Evolutionary conservation across 2,329 filamentous ascomycete species (phyloP), one percentile per base, ranked within the genome.

Genomic region (Phyllosticta ampelicida): DNA sequence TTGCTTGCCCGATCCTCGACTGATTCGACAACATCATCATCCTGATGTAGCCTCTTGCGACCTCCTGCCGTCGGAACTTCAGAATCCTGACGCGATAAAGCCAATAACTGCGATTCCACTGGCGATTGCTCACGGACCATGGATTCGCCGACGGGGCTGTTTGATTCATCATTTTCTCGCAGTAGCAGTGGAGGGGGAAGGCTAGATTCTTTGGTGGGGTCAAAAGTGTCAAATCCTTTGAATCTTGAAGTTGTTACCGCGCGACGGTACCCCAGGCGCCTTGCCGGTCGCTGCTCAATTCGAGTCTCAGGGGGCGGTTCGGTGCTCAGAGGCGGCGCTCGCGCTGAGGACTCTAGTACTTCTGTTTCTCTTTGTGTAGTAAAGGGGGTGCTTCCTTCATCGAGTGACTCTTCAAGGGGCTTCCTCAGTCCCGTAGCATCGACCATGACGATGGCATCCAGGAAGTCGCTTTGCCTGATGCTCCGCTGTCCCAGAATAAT

Each of bases 381-480:
- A 19, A 26, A 13, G 26, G 56, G 48, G 1, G 30, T 44, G n/a
- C 36, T 26, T 26, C 23, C 23, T 26, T 26, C 36, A 2, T 16
- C 36, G 11, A 16, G 55, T 56, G 10, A 63, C 79, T 2, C 73
- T 71, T 11, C 71, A 5, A 95, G 78, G 5, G 85, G 80, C 44
- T 84, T 81, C 60, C 88, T 84, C 19, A 97, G 76, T 50, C 81
- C 79, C 60, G 80, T 83, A 6, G 89, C 83, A 72, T 97, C 86
- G 54, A 86, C 87, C n/a, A 78, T 84, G 26, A 97, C 74, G 51
- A 99, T 94, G 1, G 88, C 88, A 70, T 96, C 90, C 1, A 99
- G 78, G 62, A 99, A 95, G 65, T 96, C 91, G 60, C 87, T 90
- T 67, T 96, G 90, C 64, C 92, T 85, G 56, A 96, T 86, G 2